Evolutionary conservation across 2,329 filamentous ascomycete genomes (phyloP), one percentile per base, ranked within the genome.

Genomic region (Xylariales sp.): DNA sequence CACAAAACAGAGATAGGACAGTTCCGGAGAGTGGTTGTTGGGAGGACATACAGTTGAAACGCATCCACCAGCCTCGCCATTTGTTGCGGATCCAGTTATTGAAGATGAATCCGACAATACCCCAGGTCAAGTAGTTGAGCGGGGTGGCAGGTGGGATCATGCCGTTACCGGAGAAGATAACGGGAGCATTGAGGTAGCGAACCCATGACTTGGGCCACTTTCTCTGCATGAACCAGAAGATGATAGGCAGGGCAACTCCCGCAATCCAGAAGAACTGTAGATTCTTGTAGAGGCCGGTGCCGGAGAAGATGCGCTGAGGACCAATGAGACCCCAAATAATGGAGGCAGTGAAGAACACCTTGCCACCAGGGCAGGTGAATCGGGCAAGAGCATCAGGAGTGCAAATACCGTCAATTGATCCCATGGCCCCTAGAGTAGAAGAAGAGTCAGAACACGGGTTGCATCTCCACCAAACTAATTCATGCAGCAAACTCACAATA

Each of bases 311-410:
- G 24, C 72, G 67, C 14, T 59, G 51, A 1, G 74, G 73, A 0
- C 74, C 78, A 39, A 83, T 78, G 15, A 77, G 65, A 38, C 78
- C 78, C 78, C 77, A 80, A 39, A 79, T 71, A 5, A 79, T 66
- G 0, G 72, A 69, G 2, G 71, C 72, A 14, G 74, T 78, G 61
- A 76, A 81, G 53, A 81, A 81, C 0, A 78, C 75, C 16, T 68
- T 68, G n/a, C 71, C 72, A 24, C 67, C 66, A 5, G 78, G 77
- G 50, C 77, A 81, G 19, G 62, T 74, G 49, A 78, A 74, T 35
- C 71, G 67, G 48, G 71, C 67, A 2, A 52, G 21, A 45, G 78
- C 72, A 1, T 64, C 28, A 1, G 51, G 38, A 1, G 62, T 66
- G 57, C 78, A 83, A 19, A 82, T 67, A 5, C 65, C 63, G 1